phyloP scores from a whole-genome alignment of 2,329 filamentous ascomycete genomes.

The Pezicula rhizophila region DNA sequence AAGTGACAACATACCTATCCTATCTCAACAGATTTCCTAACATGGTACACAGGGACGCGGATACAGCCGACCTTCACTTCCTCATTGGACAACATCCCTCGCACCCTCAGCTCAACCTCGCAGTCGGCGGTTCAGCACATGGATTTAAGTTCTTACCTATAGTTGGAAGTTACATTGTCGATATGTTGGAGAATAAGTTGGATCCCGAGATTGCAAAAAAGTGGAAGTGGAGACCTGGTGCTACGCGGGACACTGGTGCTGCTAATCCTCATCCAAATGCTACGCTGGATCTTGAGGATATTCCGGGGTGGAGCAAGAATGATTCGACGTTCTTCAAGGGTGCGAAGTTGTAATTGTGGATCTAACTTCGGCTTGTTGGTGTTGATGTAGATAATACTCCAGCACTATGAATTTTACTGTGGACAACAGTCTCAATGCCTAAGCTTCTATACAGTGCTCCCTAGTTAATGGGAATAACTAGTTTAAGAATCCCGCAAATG shows the following conservation, averaged over 20 bases:
- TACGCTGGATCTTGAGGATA: background rate
- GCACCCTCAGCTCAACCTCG: constrained; percentile 35
- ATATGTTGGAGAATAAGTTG: constrained; percentile 27
- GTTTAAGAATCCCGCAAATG: no score
- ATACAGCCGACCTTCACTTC: constrained; percentile 53
- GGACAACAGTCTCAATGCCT: no score
- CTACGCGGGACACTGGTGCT: background rate
- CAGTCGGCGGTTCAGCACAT: constrained; percentile 36
- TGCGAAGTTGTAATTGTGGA: no score
- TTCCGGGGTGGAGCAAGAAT: background rate
- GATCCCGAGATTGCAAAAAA: constrained; percentile 35
- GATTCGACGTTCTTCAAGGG: no score
- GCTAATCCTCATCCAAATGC: background rate
- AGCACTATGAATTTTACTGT: no score
- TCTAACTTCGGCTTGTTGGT: no score
- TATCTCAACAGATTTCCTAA: constrained; percentile 40
- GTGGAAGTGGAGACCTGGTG: constrained; percentile 37
- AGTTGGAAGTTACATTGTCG: constrained; percentile 33
- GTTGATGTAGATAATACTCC: no score
- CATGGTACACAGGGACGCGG: constrained; percentile 50
- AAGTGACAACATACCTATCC: background rate
- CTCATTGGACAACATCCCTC: constrained; percentile 47
- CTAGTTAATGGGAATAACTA: no score
- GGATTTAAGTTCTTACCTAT: constrained; percentile 39
- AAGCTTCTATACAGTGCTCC: no score